Conservation (phyloP, 192 early-diverging fungal genomes). For the Rhizophagus clarus region DNA sequence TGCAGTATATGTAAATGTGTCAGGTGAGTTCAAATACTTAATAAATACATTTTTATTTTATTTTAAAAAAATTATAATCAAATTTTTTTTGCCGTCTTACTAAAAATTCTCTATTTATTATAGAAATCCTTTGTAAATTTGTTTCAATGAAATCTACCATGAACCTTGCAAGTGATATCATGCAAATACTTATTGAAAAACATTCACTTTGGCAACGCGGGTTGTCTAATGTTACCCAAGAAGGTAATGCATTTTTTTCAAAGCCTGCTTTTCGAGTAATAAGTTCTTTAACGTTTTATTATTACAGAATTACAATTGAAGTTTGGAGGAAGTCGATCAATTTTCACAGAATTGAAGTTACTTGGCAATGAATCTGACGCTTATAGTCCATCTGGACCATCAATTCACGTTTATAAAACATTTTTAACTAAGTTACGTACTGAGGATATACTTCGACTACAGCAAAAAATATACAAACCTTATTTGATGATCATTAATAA, state of each 20-base stretch:
- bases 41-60: no score
- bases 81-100: not conserved
- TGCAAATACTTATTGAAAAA: conserved; percentile 4
- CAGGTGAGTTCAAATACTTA: not conserved
- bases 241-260: conserved; percentile 18
- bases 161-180: not conserved
- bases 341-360: not conserved
- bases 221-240: not conserved
- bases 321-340: conserved; percentile 25
- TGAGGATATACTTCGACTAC: conserved; percentile 3
- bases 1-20: conserved; percentile 3
- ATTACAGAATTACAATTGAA: conserved; percentile 6
- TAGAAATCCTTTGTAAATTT: conserved; percentile 24
- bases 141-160: conserved; percentile 7
- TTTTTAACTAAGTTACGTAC: conserved; percentile 12
- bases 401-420: conserved; percentile 26
- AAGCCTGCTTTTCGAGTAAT: not conserved
- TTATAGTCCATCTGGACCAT: not conserved
- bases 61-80: not conserved
- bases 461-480: conserved; percentile 24
- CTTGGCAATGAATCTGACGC: not conserved
- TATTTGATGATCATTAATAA: conserved; percentile 13
- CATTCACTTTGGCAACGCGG: conserved; percentile 23
- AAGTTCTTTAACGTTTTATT: not conserved
- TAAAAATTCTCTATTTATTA: not conserved